A percentile compares a stretch with the other conserved stretches of the same genome.
These are phyloP conservation scores for Neofusicoccum sp. DNA, from an alignment of 2,329 filamentous ascomycete species.

Conservation along the genomic window DNA sequence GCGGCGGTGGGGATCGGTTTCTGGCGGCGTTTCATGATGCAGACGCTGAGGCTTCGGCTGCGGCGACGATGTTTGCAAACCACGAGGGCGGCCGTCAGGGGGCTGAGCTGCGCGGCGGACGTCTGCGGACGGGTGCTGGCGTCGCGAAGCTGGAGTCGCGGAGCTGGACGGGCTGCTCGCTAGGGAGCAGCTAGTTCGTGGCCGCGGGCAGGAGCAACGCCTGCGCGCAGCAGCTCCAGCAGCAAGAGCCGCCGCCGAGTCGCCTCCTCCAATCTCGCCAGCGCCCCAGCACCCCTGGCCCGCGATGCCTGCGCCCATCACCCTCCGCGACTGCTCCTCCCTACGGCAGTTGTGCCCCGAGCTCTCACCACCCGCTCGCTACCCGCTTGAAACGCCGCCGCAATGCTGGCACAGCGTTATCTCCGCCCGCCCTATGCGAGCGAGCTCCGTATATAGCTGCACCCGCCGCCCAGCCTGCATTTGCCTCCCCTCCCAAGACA, in stretches of 20 bases:
- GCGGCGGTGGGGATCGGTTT: not conserved
- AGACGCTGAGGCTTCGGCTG: not conserved
- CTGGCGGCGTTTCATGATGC: conserved; percentile 4
- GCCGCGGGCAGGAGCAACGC: not conserved
- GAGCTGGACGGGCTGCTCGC: too few species aligned
- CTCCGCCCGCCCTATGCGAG: not conserved
- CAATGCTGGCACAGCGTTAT: conserved; percentile 1
- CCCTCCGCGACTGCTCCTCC: not conserved
- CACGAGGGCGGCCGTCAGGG: too few species aligned
- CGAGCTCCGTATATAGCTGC: not conserved
- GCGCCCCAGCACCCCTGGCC: not conserved
- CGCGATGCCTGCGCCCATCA: conserved; percentile 16
- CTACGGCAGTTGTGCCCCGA: not conserved
- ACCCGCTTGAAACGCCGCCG: conserved; percentile 3
- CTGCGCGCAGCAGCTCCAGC: not conserved
- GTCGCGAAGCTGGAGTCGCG: not conserved
- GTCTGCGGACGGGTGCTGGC: not conserved
- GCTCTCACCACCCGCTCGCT: conserved; percentile 10
- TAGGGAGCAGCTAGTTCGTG: too few species aligned
- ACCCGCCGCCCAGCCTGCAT: not conserved
- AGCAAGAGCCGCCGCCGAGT: not conserved
- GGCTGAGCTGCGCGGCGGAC: not conserved
- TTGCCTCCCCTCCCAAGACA: conserved; percentile 15
- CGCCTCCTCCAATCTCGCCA: conserved; percentile 17
- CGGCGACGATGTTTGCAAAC: conserved; percentile 12